These are phyloP conservation scores for Coprinopsis cinerea DNA, from an alignment of 768 basidiomycete species.

Conservation along the genomic window DNA sequence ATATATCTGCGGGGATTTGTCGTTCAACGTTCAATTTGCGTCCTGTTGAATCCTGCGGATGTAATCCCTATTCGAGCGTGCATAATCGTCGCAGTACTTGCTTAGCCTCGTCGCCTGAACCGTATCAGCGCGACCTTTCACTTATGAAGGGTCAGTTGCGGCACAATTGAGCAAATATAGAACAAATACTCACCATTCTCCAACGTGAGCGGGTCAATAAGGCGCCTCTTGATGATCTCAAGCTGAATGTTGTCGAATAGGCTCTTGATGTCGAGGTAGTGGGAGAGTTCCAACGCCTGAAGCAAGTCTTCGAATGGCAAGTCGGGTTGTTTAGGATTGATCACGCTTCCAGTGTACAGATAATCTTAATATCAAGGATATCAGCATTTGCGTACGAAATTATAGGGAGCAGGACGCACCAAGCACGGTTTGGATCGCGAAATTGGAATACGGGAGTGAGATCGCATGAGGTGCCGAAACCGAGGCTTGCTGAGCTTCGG, in stretches of 20 bases:
- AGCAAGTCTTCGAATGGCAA: background rate
- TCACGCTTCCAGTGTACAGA: slow-evolving; percentile 1
- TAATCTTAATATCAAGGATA: background rate
- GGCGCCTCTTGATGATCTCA: background rate
- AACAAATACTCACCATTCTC: background rate
- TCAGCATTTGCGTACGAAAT: background rate
- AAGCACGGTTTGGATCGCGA: slow-evolving; percentile 2
- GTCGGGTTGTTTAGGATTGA: background rate
- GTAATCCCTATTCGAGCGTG: background rate
- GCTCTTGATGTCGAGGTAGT: slow-evolving; percentile 1
- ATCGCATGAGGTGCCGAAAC: background rate
- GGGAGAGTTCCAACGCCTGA: background rate
- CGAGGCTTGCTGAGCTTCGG: slow-evolving; percentile 12
- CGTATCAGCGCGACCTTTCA: background rate
- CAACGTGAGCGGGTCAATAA: slow-evolving; percentile 1
- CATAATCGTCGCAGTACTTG: slow-evolving; percentile 2
- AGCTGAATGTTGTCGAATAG: slow-evolving; percentile 4
- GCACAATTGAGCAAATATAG: background rate
- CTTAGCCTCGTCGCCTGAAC: background rate
- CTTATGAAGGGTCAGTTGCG: background rate
- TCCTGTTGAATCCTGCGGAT: background rate
- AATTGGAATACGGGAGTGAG: background rate
- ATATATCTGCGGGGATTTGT: no score
- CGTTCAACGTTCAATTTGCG: no score
- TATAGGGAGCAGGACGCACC: background rate